Evolutionary conservation across 805 yeast genomes (phyloP).

Genomic region (Kregervanrija delftensis): DNA sequence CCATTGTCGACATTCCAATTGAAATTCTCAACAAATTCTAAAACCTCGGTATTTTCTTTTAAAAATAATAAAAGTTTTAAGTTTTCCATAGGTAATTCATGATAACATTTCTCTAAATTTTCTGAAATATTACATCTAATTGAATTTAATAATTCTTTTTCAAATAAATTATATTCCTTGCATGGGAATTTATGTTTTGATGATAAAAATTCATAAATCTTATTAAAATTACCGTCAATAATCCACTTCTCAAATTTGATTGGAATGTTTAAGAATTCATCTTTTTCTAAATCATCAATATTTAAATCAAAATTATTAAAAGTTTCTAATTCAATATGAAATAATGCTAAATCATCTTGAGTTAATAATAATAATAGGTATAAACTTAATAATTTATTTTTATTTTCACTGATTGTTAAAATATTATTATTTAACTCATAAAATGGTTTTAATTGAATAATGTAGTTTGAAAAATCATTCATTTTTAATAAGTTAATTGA

Average conservation of each 20-base stretch:
- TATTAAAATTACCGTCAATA: constrained; percentile 94
- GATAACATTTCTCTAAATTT: constrained; percentile 75
- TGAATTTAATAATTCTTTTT: constrained; percentile 66
- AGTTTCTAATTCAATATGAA: constrained; percentile 83
- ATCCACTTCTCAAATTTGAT: constrained; percentile 86
- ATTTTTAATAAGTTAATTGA: constrained; percentile 60
- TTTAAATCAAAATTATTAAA: constrained; percentile 42
- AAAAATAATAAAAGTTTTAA: constrained; percentile 76
- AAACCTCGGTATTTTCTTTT: constrained; percentile 43
- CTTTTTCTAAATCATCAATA: constrained; percentile 51
- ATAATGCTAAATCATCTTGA: constrained; percentile 77
- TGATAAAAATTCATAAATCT: constrained; percentile 63
- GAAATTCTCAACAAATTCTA: constrained; percentile 43
- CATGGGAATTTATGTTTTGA: constrained; percentile 54
- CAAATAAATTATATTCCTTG: constrained; percentile 73
- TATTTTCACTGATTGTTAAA: constrained; percentile 43
- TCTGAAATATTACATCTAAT: constrained; percentile 81
- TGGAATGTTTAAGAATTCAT: constrained; percentile 72
- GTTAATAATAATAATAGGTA: constrained; percentile 72
- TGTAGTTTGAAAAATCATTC: constrained; percentile 61
- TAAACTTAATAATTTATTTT: constrained; percentile 67
- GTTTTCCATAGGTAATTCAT: constrained; percentile 69
- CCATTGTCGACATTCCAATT: constrained; percentile 56
- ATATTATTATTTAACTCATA: constrained; percentile 37
- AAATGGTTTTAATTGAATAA: constrained; percentile 71